Base-by-base conservation (phyloP, 148 eudicot genomes). In the Drosera capensis region DNA sequence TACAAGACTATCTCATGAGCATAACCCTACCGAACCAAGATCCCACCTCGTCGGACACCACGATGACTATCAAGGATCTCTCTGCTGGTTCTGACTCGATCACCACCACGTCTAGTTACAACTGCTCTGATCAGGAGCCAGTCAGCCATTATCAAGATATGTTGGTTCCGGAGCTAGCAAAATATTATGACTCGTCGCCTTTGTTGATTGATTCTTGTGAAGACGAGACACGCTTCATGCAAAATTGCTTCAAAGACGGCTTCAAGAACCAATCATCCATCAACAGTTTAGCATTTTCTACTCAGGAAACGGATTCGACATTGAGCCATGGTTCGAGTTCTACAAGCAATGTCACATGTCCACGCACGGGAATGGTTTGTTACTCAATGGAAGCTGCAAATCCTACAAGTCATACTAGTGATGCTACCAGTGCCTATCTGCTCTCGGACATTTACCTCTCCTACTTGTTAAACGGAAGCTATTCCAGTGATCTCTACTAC, bases 1-100 rank as follows among this genome's bases (percentile, higher is more conserved):
- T 86, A 25, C 74, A 75, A 59, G 73, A 75, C 0, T 86, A 86
- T 71, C 70, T 78, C 24, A 66, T 22, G 37, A 65, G 38, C 62
- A 52, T 40, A 52, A 49, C 30, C 22, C 46, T 26, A 26, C 16
- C n/a, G 13, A 38, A 39, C 23, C 26, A 30, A 16, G 24, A 35
- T 15, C 25, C 40, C 7, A 25, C 16, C 7, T 6, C 17, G 45
- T 2, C 12, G 20, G 3, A 50, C 43, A 26, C 48, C 14, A 37
- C 30, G 16, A 1, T 45, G 18, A 13, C 16, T 17, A 16, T 18
- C 14, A 5, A 25, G 8, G 7, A 1, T 1, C 12, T 2, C 5
- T 2, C 36, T 25, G 17, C 38, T 8, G 21, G 44, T 25, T 40
- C 23, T 44, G 11, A 41, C 9, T 2, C 6, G 7, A 39, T 14